Evolutionary conservation across 2,329 filamentous ascomycete species (phyloP).

Genomic region (Cladorrhinum sp.): DNA sequence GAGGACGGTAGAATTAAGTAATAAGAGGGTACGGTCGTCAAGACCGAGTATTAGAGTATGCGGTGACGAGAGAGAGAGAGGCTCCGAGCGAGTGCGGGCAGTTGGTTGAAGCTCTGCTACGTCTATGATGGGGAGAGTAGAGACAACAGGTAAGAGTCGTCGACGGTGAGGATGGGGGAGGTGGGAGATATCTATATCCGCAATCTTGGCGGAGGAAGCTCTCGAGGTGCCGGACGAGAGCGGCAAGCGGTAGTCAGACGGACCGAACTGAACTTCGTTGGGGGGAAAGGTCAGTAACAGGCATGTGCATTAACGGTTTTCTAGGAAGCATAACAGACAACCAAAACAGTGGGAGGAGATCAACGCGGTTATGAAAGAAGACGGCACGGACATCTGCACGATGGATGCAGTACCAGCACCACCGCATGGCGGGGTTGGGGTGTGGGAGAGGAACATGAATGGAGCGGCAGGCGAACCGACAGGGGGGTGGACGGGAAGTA

Average conservation of each 20-base stretch:
- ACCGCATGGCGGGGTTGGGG: constrained; percentile 40
- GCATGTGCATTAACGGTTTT: constrained; percentile 40
- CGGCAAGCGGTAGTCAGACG: constrained; percentile 39
- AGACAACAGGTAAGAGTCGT: constrained; percentile 24
- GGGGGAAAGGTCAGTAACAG: constrained; percentile 33
- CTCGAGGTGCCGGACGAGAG: constrained; percentile 29
- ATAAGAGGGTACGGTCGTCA: constrained; percentile 25
- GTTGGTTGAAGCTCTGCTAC: constrained; percentile 42
- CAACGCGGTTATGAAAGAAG: constrained; percentile 36
- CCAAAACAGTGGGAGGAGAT: constrained; percentile 39
- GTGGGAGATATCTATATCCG: constrained; percentile 36
- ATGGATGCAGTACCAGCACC: constrained; percentile 29
- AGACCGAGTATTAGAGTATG: constrained; percentile 26
- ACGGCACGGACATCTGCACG: constrained; percentile 39
- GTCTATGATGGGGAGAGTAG: constrained; percentile 28
- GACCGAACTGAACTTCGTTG: constrained; percentile 38
- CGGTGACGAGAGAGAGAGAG: constrained; percentile 22
- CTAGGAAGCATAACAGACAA: constrained; percentile 37
- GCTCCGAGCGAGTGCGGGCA: constrained; percentile 44
- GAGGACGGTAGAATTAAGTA: constrained; percentile 24
- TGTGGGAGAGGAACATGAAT: constrained; percentile 30
- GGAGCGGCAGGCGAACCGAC: constrained; percentile 33
- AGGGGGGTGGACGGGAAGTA: constrained; percentile 28
- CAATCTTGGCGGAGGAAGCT: constrained; percentile 33
- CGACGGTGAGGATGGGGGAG: constrained; percentile 27